Evolutionary conservation across 345 rosid species (phyloP).

Genomic region (Linum usitatissimum): DNA sequence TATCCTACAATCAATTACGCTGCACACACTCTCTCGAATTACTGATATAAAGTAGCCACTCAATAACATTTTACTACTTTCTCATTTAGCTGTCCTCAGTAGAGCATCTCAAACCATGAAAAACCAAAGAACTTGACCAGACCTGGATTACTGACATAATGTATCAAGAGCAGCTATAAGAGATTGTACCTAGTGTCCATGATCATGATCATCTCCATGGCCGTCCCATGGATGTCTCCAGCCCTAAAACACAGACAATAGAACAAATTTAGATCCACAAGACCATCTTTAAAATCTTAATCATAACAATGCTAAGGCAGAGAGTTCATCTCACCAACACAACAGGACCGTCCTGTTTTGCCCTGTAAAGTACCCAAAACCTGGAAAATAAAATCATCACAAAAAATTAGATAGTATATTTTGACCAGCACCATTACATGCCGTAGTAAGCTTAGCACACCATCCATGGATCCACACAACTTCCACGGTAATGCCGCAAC

Average conservation of each 20-base stretch:
- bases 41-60: no score
- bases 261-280: neutral
- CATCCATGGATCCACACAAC: neutral
- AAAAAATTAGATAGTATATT: neutral
- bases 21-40: no score
- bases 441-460: neutral
- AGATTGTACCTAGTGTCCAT: constrained; percentile 37
- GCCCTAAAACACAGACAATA: constrained; percentile 37
- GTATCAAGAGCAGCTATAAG: neutral
- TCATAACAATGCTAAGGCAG: no score
- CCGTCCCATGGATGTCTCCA: constrained; percentile 99
- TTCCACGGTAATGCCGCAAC: no score
- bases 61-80: no score
- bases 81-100: no score
- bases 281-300: neutral
- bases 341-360: constrained; percentile 93
- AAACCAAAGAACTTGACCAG: neutral
- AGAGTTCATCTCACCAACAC: constrained; percentile 50
- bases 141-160: no score
- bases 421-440: neutral
- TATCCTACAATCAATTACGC: no score
- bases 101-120: no score
- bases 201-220: constrained; percentile 68
- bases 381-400: constrained; percentile 25
- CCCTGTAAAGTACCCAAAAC: constrained; percentile 94